These are phyloP conservation scores for Trifolium fragiferum DNA, from an alignment of 306 rosid species.

Conservation along the genomic window DNA sequence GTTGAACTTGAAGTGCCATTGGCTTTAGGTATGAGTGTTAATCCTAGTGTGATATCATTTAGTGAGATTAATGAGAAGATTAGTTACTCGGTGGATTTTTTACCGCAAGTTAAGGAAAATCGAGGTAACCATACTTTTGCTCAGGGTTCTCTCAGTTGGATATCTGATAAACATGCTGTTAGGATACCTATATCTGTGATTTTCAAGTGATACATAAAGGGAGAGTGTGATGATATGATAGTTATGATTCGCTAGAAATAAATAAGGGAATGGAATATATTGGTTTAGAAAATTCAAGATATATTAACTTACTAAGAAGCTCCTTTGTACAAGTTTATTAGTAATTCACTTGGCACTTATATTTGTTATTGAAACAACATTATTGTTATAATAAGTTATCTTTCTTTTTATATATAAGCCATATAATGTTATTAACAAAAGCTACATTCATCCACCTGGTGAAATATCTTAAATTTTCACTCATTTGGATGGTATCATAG, in stretches of 20 bases:
- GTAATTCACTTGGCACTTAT: conserved; percentile 4
- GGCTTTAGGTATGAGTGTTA: conserved; percentile 45
- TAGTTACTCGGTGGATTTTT: conserved; percentile 45
- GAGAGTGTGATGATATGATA: neutral
- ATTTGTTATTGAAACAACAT: conserved; percentile 6
- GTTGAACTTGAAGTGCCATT: conserved; percentile 43
- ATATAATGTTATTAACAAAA: neutral
- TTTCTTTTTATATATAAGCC: neutral
- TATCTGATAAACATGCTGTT: conserved; percentile 44
- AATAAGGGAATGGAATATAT: neutral
- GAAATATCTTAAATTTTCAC: no score
- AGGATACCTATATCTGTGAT: conserved; percentile 53
- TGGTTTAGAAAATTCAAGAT: neutral
- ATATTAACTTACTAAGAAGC: neutral
- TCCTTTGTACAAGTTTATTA: conserved; percentile 1
- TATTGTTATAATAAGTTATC: neutral
- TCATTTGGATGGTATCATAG: no score
- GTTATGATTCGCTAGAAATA: neutral
- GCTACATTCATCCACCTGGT: neutral
- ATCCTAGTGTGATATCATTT: conserved; percentile 48
- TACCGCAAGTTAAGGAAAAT: conserved; percentile 41
- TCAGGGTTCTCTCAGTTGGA: conserved; percentile 62
- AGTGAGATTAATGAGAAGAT: conserved; percentile 49
- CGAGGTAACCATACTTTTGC: conserved; percentile 37
- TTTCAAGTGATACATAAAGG: conserved; percentile 37